Evolutionary conservation across 2,329 filamentous ascomycete genomes (phyloP).

Genomic region (Sporothrix luriei): DNA sequence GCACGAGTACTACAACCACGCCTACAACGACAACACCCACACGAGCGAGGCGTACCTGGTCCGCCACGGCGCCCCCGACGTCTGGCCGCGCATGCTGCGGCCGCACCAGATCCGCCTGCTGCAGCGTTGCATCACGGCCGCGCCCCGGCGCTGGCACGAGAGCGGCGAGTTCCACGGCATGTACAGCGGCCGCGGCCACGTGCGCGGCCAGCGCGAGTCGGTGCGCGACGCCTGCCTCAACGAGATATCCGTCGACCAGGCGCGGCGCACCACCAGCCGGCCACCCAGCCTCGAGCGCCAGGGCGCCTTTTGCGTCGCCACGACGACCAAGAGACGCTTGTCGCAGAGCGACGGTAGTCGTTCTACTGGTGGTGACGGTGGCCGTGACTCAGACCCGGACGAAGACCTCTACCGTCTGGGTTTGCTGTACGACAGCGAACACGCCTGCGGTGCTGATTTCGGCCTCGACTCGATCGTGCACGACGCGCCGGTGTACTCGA

Average conservation of each 20-base stretch:
- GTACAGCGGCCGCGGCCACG: background rate
- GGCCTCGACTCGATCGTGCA: conserved; percentile 47
- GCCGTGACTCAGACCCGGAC: too few relatives aligned
- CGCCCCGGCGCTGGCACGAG: background rate
- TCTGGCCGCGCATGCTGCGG: background rate
- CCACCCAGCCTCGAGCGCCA: conserved; percentile 51
- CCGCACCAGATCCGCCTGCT: conserved; percentile 21
- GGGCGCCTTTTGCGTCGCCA: conserved; percentile 51
- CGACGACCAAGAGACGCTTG: conserved; percentile 42
- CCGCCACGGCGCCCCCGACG: background rate
- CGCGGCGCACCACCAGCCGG: conserved; percentile 33
- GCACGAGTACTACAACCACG: background rate
- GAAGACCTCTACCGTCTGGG: conserved; percentile 51
- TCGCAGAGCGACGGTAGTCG: conserved; percentile 30
- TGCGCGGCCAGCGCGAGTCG: conserved; percentile 8
- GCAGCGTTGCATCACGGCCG: background rate
- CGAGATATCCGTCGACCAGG: background rate
- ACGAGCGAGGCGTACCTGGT: background rate
- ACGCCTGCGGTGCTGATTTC: conserved; percentile 45
- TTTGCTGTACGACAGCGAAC: conserved; percentile 50
- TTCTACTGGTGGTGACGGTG: conserved; percentile 34
- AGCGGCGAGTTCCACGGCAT: background rate
- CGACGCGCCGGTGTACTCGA: conserved; percentile 44
- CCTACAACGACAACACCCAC: too few relatives aligned
- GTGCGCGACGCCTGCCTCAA: conserved; percentile 18